Percentiles rank a stretch among this genome's conserved stretches.
Conservation (phyloP, 495 filamentous ascomycete genomes). For the Cercophora samala region DNA sequence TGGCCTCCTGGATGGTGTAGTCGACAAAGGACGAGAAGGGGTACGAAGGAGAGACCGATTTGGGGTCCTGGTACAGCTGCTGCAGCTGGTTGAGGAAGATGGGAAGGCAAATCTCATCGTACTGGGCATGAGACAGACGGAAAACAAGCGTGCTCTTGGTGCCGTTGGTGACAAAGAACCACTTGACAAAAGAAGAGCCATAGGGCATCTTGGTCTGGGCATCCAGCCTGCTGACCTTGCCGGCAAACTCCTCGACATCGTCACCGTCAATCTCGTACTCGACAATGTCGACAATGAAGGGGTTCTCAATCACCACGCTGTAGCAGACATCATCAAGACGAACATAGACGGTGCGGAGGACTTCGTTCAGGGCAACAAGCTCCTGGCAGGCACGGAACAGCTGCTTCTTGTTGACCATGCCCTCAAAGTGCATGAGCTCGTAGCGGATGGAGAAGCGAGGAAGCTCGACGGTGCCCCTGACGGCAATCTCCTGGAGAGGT, state of each 20-base stretch:
- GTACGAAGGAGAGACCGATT: constrained; percentile 38
- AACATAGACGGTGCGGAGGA: constrained; percentile 68
- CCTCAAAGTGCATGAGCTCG: constrained; percentile 38
- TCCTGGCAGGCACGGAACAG: constrained; percentile 37
- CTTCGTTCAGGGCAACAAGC: constrained; percentile 58
- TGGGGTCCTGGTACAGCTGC: constrained; percentile 31
- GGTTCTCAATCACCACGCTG: constrained; percentile 58
- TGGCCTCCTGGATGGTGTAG: constrained; percentile 36
- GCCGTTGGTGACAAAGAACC: constrained; percentile 53
- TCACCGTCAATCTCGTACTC: constrained; percentile 54
- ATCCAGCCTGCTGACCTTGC: constrained; percentile 48
- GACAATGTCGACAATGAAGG: constrained; percentile 47
- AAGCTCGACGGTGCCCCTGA: constrained; percentile 56
- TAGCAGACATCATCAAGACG: constrained; percentile 53
- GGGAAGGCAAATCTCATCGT: constrained; percentile 67
- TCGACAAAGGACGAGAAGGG: constrained; percentile 60
- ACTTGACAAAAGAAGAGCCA: constrained; percentile 62
- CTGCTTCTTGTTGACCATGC: constrained; percentile 26
- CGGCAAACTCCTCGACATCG: constrained; percentile 50
- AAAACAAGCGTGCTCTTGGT: constrained; percentile 58
- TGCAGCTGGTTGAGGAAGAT: constrained; percentile 52
- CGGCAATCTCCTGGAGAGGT: constrained; percentile 54
- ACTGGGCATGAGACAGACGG: constrained; percentile 70
- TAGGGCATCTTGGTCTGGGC: constrained; percentile 50
- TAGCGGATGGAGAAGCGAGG: constrained; percentile 47